These are phyloP conservation scores for Trichophyton benhamiae DNA, from an alignment of 2,329 filamentous ascomycete species.

Conservation along the genomic window DNA sequence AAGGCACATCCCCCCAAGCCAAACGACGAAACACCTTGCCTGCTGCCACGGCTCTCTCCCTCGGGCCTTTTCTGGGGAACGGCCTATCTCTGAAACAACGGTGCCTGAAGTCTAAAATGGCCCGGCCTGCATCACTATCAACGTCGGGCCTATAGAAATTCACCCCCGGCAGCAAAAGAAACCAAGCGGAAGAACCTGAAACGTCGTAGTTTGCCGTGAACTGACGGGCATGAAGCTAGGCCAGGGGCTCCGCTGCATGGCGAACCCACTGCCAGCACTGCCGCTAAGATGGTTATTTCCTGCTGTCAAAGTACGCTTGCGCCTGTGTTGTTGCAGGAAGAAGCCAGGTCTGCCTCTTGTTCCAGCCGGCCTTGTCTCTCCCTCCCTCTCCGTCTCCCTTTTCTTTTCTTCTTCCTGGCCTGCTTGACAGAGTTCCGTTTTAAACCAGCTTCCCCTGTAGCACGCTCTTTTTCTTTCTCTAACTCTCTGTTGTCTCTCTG, in stretches of 20 bases:
- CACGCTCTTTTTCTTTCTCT: neutral
- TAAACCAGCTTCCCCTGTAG: neutral
- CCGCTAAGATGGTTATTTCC: neutral
- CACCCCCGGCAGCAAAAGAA: neutral
- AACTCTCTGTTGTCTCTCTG: neutral
- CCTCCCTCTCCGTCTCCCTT: neutral
- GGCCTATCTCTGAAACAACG: constrained; percentile 4
- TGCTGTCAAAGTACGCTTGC: neutral
- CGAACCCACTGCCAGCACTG: neutral
- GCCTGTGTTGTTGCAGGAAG: neutral
- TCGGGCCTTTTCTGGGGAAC: neutral
- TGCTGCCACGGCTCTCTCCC: neutral
- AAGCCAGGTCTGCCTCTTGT: neutral
- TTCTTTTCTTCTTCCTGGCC: neutral
- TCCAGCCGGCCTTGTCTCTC: neutral
- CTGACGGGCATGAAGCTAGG: neutral
- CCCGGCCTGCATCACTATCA: neutral
- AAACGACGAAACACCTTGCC: no score
- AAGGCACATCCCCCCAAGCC: neutral
- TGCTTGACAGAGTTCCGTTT: neutral
- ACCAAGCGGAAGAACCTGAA: neutral
- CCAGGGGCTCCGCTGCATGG: neutral
- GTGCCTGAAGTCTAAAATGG: neutral
- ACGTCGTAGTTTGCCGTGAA: neutral
- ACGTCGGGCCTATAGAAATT: constrained; percentile 1